Percentiles rank a stretch among this genome's conserved stretches.
These are phyloP conservation scores for Prunus mongolica DNA, from an alignment of 306 rosid genomes.

Conservation along the genomic window DNA sequence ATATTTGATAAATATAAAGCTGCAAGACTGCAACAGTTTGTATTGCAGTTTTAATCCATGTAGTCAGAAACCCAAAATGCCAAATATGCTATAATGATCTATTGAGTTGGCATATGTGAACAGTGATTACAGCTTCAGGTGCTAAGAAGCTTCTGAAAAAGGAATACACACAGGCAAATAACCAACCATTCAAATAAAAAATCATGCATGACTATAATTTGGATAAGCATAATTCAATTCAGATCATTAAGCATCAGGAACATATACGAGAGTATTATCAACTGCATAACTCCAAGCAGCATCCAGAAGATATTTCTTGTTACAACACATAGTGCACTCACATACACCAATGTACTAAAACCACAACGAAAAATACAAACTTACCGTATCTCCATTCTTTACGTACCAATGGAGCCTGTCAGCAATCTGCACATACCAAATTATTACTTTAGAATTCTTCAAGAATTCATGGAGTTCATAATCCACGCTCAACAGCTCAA, in stretches of 20 bases:
- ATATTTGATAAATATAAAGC: neutral
- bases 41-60: neutral
- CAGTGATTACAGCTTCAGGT: neutral
- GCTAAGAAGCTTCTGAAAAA: neutral
- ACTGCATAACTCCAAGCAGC: neutral
- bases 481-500: neutral
- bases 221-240: neutral
- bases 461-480: conserved; percentile 2
- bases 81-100: neutral
- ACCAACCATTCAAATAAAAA: neutral
- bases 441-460: conserved; percentile 21
- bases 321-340: neutral
- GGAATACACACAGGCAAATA: neutral
- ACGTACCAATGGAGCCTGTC: conserved; percentile 73
- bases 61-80: neutral
- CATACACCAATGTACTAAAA: neutral
- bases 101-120: neutral
- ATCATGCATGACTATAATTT: neutral
- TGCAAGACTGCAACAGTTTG: neutral
- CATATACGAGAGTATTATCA: neutral
- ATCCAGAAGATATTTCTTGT: conserved; percentile 2
- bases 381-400: conserved; percentile 70
- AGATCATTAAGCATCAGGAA: neutral
- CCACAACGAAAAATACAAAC: conserved; percentile 4
- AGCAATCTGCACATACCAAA: conserved; percentile 63